Evolutionary conservation across 345 rosid species (phyloP).

Genomic region (Euphorbia tirucalli): DNA sequence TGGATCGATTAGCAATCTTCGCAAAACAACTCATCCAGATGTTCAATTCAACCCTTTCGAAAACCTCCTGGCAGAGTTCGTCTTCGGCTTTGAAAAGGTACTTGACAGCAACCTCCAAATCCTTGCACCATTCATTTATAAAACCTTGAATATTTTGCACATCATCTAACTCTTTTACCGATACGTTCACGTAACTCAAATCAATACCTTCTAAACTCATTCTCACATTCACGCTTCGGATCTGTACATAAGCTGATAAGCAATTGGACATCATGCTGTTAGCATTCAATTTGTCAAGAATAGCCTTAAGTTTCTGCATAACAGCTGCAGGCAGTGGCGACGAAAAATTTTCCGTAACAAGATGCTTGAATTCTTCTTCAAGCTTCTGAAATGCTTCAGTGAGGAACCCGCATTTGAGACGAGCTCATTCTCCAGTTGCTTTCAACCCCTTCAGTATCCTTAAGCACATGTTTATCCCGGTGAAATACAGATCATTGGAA

Average conservation of each 20-base stretch:
- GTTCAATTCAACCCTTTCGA: conserved; percentile 31
- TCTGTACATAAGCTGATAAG: conserved; percentile 31
- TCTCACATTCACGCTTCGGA: conserved; percentile 38
- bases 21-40: conserved; percentile 44
- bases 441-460: conserved; percentile 45
- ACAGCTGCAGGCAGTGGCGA: conserved; percentile 28
- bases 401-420: conserved; percentile 47
- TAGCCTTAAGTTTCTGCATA: conserved; percentile 43
- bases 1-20: conserved; percentile 49
- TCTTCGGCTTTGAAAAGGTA: conserved; percentile 45
- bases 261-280: conserved; percentile 39
- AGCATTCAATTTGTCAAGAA: conserved; percentile 40
- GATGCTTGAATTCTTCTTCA: conserved; percentile 44
- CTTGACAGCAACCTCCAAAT: conserved; percentile 53
- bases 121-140: conserved; percentile 52
- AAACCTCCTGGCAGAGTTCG: conserved; percentile 48
- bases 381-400: conserved; percentile 45
- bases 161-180: conserved; percentile 41
- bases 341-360: conserved; percentile 36
- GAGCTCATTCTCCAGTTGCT: conserved; percentile 34
- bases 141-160: conserved; percentile 39
- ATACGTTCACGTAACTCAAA: conserved; percentile 45
- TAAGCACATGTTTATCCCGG: conserved; percentile 41
- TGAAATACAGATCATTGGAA: conserved; percentile 33
- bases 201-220: conserved; percentile 38